Evolutionary conservation across 2,329 filamentous ascomycete species (phyloP).

Genomic region (Penicillium sp.): DNA sequence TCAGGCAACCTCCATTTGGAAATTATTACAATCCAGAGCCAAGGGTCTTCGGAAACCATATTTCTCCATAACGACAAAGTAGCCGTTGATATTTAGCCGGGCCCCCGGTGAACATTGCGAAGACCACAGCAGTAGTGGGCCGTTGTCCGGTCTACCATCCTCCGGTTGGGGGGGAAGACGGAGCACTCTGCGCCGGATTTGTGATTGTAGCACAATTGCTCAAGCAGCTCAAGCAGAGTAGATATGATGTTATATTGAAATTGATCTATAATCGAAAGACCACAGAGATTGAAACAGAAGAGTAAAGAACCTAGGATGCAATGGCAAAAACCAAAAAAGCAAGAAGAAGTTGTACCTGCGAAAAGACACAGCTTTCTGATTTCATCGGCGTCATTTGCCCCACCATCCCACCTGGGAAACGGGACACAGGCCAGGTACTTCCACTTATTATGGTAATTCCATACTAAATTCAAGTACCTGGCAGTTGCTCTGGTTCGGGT

Average conservation of each 20-base stretch:
- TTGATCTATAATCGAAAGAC: background rate
- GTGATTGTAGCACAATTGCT: background rate
- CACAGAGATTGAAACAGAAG: background rate
- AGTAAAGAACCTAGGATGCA: background rate
- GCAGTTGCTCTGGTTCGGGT: slow-evolving; percentile 6
- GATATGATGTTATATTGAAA: slow-evolving; percentile 1
- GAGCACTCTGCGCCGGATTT: slow-evolving; percentile 34
- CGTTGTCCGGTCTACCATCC: slow-evolving; percentile 27
- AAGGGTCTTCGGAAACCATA: background rate
- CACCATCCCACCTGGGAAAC: slow-evolving; percentile 18
- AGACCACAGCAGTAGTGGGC: slow-evolving; percentile 20
- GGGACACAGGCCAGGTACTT: slow-evolving; percentile 14
- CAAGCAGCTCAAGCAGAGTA: background rate
- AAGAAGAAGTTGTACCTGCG: background rate
- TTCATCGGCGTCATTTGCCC: slow-evolving; percentile 27
- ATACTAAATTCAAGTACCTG: slow-evolving; percentile 15
- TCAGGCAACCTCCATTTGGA: background rate
- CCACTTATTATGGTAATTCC: background rate
- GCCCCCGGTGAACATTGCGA: slow-evolving; percentile 22
- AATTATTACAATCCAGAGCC: background rate
- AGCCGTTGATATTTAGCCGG: slow-evolving; percentile 22
- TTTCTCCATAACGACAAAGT: background rate
- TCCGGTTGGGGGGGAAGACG: slow-evolving; percentile 24
- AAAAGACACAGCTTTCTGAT: slow-evolving; percentile 4
- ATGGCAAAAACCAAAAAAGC: background rate